phyloP scores from a whole-genome alignment of 2,329 filamentous ascomycete species.

The Sclerotinia subarctica region DNA sequence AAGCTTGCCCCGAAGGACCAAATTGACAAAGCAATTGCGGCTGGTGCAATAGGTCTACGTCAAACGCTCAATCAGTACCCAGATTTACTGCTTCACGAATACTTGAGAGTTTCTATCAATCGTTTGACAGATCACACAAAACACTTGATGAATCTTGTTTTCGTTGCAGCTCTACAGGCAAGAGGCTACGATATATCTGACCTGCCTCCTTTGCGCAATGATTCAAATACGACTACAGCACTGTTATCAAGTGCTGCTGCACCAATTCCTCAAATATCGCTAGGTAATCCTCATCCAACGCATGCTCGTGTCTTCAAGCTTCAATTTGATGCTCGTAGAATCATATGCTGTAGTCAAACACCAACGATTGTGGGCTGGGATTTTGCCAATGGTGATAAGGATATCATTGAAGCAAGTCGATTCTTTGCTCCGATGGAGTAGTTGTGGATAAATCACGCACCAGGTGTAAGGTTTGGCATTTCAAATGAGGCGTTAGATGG shows the following conservation, averaged over 20 bases:
- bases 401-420: conserved; percentile 71
- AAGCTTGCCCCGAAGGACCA: conserved; percentile 42
- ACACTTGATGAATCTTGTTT: conserved; percentile 24
- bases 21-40: conserved; percentile 53
- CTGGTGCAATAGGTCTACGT: conserved; percentile 46
- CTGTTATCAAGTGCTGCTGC: conserved; percentile 12
- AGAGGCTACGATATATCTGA: background rate
- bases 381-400: conserved; percentile 82
- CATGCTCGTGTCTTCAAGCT: conserved; percentile 78
- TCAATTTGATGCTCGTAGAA: conserved; percentile 89
- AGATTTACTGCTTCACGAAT: conserved; percentile 27
- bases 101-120: conserved; percentile 26
- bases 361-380: conserved; percentile 95
- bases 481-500: background rate
- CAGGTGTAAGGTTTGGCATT: background rate
- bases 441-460: background rate
- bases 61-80: conserved; percentile 31
- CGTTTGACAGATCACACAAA: conserved; percentile 21
- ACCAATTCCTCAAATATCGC: conserved; percentile 18
- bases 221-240: background rate
- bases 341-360: conserved; percentile 92
- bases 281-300: conserved; percentile 17
- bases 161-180: conserved; percentile 13
- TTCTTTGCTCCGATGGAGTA: conserved; percentile 70
- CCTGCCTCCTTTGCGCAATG: conserved; percentile 7